These are phyloP conservation scores for Pseudogymnoascus sp. DNA, from an alignment of 2,329 filamentous ascomycete genomes.

Conservation along the genomic window DNA sequence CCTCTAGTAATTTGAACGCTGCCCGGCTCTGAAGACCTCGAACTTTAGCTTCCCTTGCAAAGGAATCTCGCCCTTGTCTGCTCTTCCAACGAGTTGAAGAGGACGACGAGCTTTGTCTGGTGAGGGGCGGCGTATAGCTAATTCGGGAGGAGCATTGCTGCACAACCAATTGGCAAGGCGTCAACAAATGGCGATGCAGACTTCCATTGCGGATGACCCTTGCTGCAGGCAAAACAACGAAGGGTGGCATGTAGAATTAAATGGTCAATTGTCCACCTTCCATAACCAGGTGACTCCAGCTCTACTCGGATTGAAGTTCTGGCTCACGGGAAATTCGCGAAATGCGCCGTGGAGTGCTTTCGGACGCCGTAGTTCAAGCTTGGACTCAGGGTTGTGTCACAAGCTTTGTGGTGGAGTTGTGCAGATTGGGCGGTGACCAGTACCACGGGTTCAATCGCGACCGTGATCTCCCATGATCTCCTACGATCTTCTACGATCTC, in stretches of 20 bases:
- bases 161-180: neutral
- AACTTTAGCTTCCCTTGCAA: constrained; percentile 66
- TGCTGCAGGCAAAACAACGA: constrained; percentile 3
- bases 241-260: constrained; percentile 8
- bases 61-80: constrained; percentile 66
- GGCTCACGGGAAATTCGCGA: neutral
- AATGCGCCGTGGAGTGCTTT: neutral
- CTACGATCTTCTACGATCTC: too few species aligned
- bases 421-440: neutral
- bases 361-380: neutral
- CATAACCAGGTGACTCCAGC: neutral
- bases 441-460: neutral
- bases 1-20: constrained; percentile 87
- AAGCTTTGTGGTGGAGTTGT: constrained; percentile 6
- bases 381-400: neutral
- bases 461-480: neutral
- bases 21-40: constrained; percentile 80
- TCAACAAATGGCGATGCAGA: neutral
- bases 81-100: constrained; percentile 77
- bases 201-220: constrained; percentile 1
- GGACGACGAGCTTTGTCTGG: constrained; percentile 24
- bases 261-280: neutral
- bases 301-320: neutral
- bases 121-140: neutral
- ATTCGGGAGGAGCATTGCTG: neutral